Percentiles rank a stretch among this genome's conserved stretches.
These are phyloP conservation scores for Sporisorium reilianum DNA, from an alignment of 1,284 basidiomycete species.

Conservation along the genomic window DNA sequence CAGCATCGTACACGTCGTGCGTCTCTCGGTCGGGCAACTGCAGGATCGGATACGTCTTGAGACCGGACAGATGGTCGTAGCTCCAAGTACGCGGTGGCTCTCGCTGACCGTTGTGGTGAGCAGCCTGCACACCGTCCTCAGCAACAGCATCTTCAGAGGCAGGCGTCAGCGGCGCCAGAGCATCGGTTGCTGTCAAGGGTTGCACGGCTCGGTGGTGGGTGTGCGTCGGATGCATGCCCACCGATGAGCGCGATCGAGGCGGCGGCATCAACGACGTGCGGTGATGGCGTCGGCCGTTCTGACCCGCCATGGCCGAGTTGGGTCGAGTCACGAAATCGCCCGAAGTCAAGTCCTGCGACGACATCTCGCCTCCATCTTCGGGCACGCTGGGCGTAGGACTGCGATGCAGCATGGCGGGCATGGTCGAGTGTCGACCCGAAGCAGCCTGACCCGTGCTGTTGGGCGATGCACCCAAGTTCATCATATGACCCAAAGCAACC, in stretches of 20 bases:
- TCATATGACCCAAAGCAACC: conserved; percentile 20
- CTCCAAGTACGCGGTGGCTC: conserved; percentile 41
- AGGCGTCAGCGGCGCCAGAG: background rate
- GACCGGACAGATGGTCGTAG: conserved; percentile 52
- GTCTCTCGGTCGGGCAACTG: conserved; percentile 57
- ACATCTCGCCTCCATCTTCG: conserved; percentile 64
- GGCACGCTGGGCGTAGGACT: conserved; percentile 58
- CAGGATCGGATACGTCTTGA: conserved; percentile 61
- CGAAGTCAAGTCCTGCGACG: conserved; percentile 43
- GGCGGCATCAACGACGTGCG: conserved; percentile 44
- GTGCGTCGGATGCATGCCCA: conserved; percentile 21
- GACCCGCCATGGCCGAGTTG: conserved; percentile 31
- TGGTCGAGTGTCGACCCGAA: conserved; percentile 51
- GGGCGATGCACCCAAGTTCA: conserved; percentile 33
- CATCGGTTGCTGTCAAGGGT: conserved; percentile 16
- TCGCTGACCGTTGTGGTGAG: conserved; percentile 3
- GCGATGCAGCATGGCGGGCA: conserved; percentile 51
- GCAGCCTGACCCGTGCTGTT: conserved; percentile 17
- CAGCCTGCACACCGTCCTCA: conserved; percentile 2
- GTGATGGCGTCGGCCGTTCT: conserved; percentile 29
- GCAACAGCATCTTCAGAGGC: conserved; percentile 11
- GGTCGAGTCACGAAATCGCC: conserved; percentile 44
- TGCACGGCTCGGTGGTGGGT: conserved; percentile 16
- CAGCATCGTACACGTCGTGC: conserved; percentile 59
- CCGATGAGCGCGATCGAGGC: conserved; percentile 38